Evolutionary conservation across 371 early-diverging fungal genomes (phyloP).

Genomic region (Sporodiniella umbellata): DNA sequence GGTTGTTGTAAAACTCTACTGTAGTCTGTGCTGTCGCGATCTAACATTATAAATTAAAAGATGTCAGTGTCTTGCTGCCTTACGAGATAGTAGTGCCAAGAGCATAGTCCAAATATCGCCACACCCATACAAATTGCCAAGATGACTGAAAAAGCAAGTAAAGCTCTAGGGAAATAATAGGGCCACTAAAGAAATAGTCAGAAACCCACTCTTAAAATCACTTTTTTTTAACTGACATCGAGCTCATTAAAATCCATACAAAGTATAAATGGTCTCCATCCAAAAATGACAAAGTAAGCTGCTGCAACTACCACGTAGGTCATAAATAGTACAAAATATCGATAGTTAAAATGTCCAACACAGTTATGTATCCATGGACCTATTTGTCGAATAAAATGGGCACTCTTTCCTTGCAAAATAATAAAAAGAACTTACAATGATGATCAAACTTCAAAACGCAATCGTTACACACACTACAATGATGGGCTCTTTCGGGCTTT

Average conservation of each 20-base stretch:
- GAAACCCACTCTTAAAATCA: background rate
- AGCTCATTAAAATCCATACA: constrained; percentile 44
- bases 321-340: constrained; percentile 81
- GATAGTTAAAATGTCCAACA: constrained; percentile 81
- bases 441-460: constrained; percentile 80
- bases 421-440: constrained; percentile 62
- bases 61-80: background rate
- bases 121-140: constrained; percentile 60
- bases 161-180: constrained; percentile 53
- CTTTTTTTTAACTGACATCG: constrained; percentile 33
- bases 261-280: constrained; percentile 53
- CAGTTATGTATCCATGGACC: constrained; percentile 79
- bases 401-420: too few relatives aligned
- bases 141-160: constrained; percentile 55
- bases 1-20: constrained; percentile 58
- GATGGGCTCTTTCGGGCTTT: constrained; percentile 91
- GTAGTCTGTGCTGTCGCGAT: constrained; percentile 63
- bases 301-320: constrained; percentile 61
- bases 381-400: constrained; percentile 3
- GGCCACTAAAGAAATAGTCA: constrained; percentile 46
- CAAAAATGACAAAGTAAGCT: constrained; percentile 60
- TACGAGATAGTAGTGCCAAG: constrained; percentile 65
- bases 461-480: constrained; percentile 84
- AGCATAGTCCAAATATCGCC: constrained; percentile 51
- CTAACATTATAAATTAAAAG: too few relatives aligned